phyloP scores from a whole-genome alignment of 148 eudicot species.

The Limonium bicolor region DNA sequence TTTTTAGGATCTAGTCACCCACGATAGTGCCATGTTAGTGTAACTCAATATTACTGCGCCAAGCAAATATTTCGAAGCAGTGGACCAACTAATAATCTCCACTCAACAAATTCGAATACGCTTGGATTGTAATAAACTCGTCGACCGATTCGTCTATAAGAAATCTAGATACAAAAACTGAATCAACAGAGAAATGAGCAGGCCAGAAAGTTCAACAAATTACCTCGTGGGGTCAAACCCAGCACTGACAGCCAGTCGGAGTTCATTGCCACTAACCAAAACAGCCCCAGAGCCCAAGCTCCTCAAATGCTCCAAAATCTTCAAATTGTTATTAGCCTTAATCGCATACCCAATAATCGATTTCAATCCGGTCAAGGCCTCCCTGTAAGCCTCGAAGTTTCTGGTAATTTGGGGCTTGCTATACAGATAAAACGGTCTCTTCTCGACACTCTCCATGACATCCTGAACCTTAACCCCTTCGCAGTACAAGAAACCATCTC shows the following conservation, averaged over 20 bases:
- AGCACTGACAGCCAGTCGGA: slow-evolving; percentile 59
- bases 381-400: slow-evolving; percentile 67
- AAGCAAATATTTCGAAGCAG: no score
- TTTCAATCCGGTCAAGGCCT: slow-evolving; percentile 69
- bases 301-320: slow-evolving; percentile 92
- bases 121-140: no score
- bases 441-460: slow-evolving; percentile 65
- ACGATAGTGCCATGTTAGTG: no score
- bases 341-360: slow-evolving; percentile 87
- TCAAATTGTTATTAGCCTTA: slow-evolving; percentile 88
- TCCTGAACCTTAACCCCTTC: slow-evolving; percentile 74
- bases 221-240: slow-evolving; percentile 84
- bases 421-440: slow-evolving; percentile 76
- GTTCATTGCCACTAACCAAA: slow-evolving; percentile 94
- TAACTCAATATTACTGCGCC: no score
- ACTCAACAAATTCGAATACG: no score
- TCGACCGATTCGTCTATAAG: no score
- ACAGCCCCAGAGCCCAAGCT: slow-evolving; percentile 83
- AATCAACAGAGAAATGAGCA: neutral
- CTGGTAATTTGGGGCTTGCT: slow-evolving; percentile 84
- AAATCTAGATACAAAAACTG: no score
- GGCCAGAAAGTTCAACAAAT: neutral
- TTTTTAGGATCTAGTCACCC: no score
- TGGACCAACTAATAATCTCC: no score
- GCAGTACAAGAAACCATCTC: slow-evolving; percentile 78